These are phyloP conservation scores for Penicillium aurantiogriseum DNA, from an alignment of 2,329 filamentous ascomycete genomes.

Conservation along the genomic window DNA sequence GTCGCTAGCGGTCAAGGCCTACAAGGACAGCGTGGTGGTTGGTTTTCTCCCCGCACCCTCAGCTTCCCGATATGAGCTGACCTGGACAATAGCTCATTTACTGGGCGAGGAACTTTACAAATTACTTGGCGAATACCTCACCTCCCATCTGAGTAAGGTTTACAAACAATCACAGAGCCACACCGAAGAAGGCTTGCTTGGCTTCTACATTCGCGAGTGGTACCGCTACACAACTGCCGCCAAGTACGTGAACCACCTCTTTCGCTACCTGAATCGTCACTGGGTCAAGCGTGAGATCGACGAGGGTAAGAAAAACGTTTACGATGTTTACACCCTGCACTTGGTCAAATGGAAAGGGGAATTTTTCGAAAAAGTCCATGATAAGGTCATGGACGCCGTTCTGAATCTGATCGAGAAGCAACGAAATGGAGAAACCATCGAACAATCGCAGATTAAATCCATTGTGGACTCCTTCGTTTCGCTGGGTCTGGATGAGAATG, in stretches of 20 bases:
- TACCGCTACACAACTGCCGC: constrained; percentile 90
- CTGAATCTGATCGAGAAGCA: constrained; percentile 96
- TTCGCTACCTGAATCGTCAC: constrained; percentile 92
- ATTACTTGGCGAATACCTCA: constrained; percentile 82
- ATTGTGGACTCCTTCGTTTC: constrained; percentile 97
- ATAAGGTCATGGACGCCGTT: constrained; percentile 92
- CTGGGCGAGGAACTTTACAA: constrained; percentile 95
- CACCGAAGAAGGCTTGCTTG: constrained; percentile 82
- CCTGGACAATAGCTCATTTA: constrained; percentile 67
- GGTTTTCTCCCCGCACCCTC: constrained; percentile 14
- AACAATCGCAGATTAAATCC: constrained; percentile 93
- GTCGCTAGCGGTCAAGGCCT: constrained; percentile 57
- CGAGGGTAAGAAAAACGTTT: constrained; percentile 96
- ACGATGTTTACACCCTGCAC: constrained; percentile 96
- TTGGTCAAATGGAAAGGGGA: constrained; percentile 93
- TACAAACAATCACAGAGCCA: constrained; percentile 72
- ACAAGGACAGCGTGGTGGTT: constrained; percentile 70
- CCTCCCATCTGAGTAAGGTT: constrained; percentile 69
- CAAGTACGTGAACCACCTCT: constrained; percentile 96
- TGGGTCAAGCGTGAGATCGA: constrained; percentile 99
- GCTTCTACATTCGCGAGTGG: constrained; percentile 97
- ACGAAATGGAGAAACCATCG: constrained; percentile 94
- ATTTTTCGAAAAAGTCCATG: constrained; percentile 78
- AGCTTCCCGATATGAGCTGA: not conserved
- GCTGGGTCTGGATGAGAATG: constrained; percentile 86